Conservation (phyloP, 2,329 filamentous ascomycete genomes). For the Pseudogymnoascus sp. region DNA sequence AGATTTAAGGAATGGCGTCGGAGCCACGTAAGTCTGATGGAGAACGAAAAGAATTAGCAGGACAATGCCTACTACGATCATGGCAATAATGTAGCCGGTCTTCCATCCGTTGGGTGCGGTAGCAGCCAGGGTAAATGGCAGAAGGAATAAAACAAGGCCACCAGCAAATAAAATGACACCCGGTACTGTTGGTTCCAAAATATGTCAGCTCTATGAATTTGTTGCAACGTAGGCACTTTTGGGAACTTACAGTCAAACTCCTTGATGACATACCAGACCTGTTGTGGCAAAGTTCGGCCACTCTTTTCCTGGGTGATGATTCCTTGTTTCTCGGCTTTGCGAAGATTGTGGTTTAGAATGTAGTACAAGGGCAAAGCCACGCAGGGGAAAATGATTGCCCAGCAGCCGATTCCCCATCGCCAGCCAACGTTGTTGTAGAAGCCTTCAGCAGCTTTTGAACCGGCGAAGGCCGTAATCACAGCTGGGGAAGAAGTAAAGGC, state of each 20-base stretch:
- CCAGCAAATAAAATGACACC: constrained; percentile 41
- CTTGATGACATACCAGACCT: constrained; percentile 29
- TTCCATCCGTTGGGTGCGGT: constrained; percentile 36
- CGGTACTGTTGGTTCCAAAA: constrained; percentile 22
- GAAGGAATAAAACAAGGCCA: constrained; percentile 43
- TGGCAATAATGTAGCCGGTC: constrained; percentile 36
- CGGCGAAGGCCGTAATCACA: constrained; percentile 56
- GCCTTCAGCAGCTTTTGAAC: constrained; percentile 45
- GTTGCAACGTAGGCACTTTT: not conserved
- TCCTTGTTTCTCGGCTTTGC: constrained; percentile 19
- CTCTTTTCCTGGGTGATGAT: constrained; percentile 17
- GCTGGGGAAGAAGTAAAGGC: constrained; percentile 56
- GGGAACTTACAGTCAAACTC: constrained; percentile 28
- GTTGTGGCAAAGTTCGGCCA: constrained; percentile 17
- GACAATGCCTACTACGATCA: constrained; percentile 41
- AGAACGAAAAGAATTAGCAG: constrained; percentile 28
- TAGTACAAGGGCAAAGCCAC: constrained; percentile 52
- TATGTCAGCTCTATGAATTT: not conserved
- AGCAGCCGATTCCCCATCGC: constrained; percentile 61
- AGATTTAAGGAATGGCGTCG: constrained; percentile 35
- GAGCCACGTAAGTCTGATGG: constrained; percentile 40
- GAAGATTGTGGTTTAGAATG: constrained; percentile 28
- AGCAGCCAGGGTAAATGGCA: constrained; percentile 47
- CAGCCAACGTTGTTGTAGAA: constrained; percentile 48
- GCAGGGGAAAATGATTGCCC: constrained; percentile 53